phyloP scores from a whole-genome alignment of 805 yeast species.

The Yamadazyma philogaea region DNA sequence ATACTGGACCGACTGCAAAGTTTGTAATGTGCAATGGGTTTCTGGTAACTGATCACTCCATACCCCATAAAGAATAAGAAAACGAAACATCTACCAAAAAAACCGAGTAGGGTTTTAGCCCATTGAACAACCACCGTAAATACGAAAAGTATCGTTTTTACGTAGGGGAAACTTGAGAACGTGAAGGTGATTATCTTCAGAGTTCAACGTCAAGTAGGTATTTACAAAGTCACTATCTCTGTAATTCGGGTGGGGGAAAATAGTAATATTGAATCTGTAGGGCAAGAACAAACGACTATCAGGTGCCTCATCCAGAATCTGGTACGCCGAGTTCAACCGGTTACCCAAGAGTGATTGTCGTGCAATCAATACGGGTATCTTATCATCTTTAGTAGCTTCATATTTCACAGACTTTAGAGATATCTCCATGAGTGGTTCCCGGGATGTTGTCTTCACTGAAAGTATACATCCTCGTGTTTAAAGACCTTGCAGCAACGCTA shows the following conservation, averaged over 20 bases:
- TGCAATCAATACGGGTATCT: not conserved
- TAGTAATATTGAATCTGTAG: not conserved
- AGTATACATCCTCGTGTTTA: too few relatives aligned
- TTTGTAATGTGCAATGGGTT: not conserved
- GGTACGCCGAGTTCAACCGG: not conserved
- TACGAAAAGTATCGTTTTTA: not conserved
- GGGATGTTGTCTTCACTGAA: too few relatives aligned
- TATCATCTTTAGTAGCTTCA: not conserved
- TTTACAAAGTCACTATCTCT: not conserved
- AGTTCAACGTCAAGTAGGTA: not conserved
- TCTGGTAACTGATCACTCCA: constrained; percentile 1
- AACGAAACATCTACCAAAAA: not conserved
- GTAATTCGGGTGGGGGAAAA: not conserved
- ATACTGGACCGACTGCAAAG: not conserved
- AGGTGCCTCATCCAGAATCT: not conserved
- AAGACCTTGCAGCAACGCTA: too few relatives aligned
- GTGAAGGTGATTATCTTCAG: not conserved
- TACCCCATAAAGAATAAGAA: constrained; percentile 4
- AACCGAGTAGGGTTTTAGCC: not conserved
- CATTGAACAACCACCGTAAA: not conserved
- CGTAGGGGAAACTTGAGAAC: not conserved
- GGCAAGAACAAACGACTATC: not conserved
- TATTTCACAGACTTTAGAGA: not conserved
- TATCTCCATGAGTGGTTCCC: not conserved
- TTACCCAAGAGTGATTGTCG: not conserved